phyloP scores from a whole-genome alignment of 129 eudicot genomes.

The Oenanthe sinensis region DNA sequence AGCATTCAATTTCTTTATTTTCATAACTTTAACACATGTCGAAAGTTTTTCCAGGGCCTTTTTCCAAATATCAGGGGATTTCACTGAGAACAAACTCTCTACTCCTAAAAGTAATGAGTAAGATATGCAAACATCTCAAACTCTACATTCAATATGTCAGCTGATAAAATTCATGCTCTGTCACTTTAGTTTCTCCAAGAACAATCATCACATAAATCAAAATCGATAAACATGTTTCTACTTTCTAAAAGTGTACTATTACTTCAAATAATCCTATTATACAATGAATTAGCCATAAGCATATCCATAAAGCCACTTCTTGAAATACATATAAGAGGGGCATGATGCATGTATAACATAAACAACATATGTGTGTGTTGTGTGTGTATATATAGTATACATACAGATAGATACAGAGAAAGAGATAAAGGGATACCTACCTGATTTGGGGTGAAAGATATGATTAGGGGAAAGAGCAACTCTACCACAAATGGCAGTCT shows the following conservation, averaged over 20 bases:
- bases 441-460: conserved; percentile 37
- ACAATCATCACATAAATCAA: neutral
- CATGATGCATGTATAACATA: neutral
- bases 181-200: neutral
- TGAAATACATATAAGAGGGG: neutral
- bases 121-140: neutral
- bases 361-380: neutral
- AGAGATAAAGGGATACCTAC: conserved; percentile 19
- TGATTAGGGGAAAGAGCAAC: conserved; percentile 46
- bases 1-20: neutral
- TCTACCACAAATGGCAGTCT: conserved; percentile 55
- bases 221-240: neutral
- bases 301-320: neutral
- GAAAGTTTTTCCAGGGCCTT: neutral
- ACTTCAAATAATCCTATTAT: neutral
- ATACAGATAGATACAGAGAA: neutral
- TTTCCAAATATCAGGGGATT: neutral
- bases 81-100: neutral
- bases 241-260: neutral
- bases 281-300: neutral
- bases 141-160: neutral
- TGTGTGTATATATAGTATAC: neutral
- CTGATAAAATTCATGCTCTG: neutral
- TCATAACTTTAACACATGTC: neutral
- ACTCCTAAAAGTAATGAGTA: neutral